Base-by-base conservation (phyloP, 192 early-diverging fungal genomes). In the Ramicandelaber brevisporus region DNA sequence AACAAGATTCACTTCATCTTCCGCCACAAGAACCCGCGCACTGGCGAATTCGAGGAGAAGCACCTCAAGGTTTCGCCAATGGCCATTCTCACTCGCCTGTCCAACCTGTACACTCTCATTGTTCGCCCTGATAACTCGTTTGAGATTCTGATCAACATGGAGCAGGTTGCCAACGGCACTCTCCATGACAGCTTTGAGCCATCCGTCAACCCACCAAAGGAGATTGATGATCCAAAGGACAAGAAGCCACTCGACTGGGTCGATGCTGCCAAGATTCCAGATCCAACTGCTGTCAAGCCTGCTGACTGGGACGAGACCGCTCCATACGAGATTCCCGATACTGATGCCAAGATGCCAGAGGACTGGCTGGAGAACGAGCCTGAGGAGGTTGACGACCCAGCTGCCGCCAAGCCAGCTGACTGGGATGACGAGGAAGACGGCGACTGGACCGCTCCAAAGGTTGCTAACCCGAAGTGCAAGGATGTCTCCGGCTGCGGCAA, bases 1-100 rank as follows among this genome's bases (percentile, higher is more conserved):
- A 83, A 83, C 68, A 87, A 84, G 37, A 65, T 90, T 15, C 86
- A 90, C 51, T 71, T 90, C 26, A 90, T 90, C 43, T 82, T 80
- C 65, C 61, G 78, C 14, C 83, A 90, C 63, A 63, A 68, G 52
- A 85, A 84, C 55, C 83, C 83, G 9, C 40, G 56, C 21, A 78
- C 77, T 7, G 75, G 73, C 5, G 58, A 59, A 31, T 61, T 68
- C 37, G 80, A 78, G 20, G 83, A 90, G 57, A 83, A 90, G 48
- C 83, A 87, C 44, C 43, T 83, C 38, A 55, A 57, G 12, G 35
- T 58, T 33, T 63, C 77, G 12, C 78, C 77, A 13, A 16, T 40
- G 27, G 72, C 75, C 27, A 77, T 65, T 34, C 37, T 59, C 13
- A 64, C 67, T 50, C 53, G 65, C 31, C 46, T 65, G 22, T 61